phyloP scores from a whole-genome alignment of 2,329 filamentous ascomycete genomes.

The Alternaria infectoria region DNA sequence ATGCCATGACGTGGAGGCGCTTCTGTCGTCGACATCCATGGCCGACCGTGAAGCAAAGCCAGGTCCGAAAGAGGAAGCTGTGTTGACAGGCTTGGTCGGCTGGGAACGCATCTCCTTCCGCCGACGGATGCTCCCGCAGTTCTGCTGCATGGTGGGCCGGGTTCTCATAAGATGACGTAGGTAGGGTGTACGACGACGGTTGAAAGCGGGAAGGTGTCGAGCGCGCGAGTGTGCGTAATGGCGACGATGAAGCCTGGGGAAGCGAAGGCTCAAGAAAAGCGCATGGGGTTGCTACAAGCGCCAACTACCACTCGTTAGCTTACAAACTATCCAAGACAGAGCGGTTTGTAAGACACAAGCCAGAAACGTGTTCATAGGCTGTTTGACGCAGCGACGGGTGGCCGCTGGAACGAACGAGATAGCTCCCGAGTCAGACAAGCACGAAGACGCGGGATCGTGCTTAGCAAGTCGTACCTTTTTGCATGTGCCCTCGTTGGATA shows the following conservation, averaged over 20 bases:
- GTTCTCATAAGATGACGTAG: conserved; percentile 32
- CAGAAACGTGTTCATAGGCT: conserved; percentile 45
- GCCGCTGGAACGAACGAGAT: conserved; percentile 40
- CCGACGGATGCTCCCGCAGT: conserved; percentile 24
- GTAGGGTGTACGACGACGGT: conserved; percentile 18
- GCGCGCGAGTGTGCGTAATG: conserved; percentile 23
- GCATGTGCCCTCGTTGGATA: conserved; percentile 37
- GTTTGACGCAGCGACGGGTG: conserved; percentile 43
- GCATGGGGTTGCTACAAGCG: conserved; percentile 40
- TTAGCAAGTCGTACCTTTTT: conserved; percentile 41
- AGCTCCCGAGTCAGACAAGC: conserved; percentile 43
- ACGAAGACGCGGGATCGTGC: conserved; percentile 31
- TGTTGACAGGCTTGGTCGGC: conserved; percentile 37
- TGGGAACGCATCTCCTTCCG: conserved; percentile 40
- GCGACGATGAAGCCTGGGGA: conserved; percentile 33
- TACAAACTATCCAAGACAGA: conserved; percentile 45
- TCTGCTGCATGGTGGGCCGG: conserved; percentile 29
- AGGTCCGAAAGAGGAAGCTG: conserved; percentile 28
- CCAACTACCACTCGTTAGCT: conserved; percentile 46
- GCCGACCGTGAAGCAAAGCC: conserved; percentile 24
- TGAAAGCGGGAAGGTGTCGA: conserved; percentile 16
- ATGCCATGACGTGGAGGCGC: conserved; percentile 33
- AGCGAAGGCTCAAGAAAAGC: conserved; percentile 38
- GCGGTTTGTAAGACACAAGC: conserved; percentile 49
- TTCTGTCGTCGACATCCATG: conserved; percentile 24